These are phyloP conservation scores for Populus pruinosa DNA, from an alignment of 345 rosid species.

Conservation along the genomic window DNA sequence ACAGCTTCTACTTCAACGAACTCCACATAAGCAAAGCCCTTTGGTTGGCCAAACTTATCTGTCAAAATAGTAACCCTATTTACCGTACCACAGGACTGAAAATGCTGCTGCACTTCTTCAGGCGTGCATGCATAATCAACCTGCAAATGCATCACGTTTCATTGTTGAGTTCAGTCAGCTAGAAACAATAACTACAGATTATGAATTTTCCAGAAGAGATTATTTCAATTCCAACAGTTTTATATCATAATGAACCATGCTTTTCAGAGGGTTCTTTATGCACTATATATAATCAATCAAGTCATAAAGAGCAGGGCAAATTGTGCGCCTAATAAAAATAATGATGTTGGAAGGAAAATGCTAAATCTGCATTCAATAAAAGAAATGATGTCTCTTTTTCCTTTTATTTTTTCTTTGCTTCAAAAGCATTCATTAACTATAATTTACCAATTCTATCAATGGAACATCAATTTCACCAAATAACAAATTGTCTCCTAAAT, in stretches of 20 bases:
- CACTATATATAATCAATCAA: background rate
- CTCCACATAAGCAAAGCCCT: conserved; percentile 96
- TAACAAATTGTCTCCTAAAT: background rate
- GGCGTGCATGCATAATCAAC: conserved; percentile 97
- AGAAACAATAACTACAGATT: background rate
- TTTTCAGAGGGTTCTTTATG: background rate
- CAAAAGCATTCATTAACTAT: background rate
- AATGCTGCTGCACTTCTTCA: conserved; percentile 98
- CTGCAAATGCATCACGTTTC: conserved; percentile 29
- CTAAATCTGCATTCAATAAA: background rate
- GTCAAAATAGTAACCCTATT: conserved; percentile 91
- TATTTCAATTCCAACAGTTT: background rate
- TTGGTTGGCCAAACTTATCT: conserved; percentile 92
- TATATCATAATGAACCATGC: background rate
- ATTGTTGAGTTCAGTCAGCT: background rate
- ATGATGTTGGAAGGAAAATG: background rate
- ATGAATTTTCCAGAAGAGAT: background rate
- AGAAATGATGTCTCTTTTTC: too few species aligned
- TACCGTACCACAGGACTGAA: conserved; percentile 92
- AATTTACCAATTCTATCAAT: background rate
- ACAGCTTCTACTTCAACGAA: conserved; percentile 79
- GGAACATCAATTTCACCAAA: background rate
- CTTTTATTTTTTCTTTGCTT: background rate
- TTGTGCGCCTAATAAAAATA: background rate
- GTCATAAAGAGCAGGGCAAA: background rate